Conservation (phyloP, 1,284 basidiomycete genomes). For the Exobasidium rhododendri region DNA sequence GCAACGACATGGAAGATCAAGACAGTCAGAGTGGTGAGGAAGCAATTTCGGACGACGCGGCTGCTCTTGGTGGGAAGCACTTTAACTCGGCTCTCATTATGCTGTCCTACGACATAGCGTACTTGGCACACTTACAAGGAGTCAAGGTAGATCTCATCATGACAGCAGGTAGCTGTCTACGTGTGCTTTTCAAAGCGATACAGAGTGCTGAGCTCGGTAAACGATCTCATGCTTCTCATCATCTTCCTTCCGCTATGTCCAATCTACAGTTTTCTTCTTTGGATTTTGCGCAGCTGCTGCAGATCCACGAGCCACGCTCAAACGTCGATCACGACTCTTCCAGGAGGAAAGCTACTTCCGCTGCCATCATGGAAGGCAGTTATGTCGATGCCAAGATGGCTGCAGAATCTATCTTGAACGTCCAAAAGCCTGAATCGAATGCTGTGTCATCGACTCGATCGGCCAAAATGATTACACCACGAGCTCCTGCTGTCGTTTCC, state of each 20-base stretch:
- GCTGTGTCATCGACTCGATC: neutral
- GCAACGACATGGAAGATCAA: constrained; percentile 10
- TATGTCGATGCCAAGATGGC: constrained; percentile 36
- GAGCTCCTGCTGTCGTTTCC: neutral
- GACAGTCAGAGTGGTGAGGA: constrained; percentile 26
- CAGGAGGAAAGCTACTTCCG: neutral
- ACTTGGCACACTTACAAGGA: constrained; percentile 35
- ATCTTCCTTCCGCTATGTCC: constrained; percentile 9
- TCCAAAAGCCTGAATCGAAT: constrained; percentile 6
- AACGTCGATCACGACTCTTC: neutral
- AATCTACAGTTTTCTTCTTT: constrained; percentile 10
- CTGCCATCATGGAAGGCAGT: constrained; percentile 27
- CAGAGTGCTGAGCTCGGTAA: constrained; percentile 24
- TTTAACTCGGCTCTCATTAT: constrained; percentile 37
- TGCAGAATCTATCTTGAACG: constrained; percentile 32
- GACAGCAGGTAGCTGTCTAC: constrained; percentile 34
- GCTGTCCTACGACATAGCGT: constrained; percentile 39
- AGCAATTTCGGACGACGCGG: constrained; percentile 19
- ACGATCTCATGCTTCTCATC: constrained; percentile 22
- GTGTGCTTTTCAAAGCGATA: constrained; percentile 22
- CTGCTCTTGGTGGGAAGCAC: constrained; percentile 26
- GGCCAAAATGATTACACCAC: neutral
- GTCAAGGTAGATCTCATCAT: constrained; percentile 34
- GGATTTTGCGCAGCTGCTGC: constrained; percentile 14
- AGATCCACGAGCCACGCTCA: constrained; percentile 8